Conservation (phyloP, 768 basidiomycete genomes). For the Termitomyces sp. region DNA sequence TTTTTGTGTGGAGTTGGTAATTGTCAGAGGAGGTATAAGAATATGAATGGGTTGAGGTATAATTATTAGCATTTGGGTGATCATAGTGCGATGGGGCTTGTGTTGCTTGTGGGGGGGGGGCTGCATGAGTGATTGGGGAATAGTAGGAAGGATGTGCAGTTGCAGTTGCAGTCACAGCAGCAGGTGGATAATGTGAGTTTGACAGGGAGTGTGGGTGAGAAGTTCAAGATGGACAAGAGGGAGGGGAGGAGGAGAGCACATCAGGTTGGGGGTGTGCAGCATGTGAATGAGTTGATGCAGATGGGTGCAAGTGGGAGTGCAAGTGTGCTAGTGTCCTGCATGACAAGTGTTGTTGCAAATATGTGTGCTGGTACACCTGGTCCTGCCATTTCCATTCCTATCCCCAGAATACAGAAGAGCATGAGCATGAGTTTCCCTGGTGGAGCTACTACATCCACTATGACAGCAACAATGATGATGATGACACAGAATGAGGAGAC, state of each 20-base stretch:
- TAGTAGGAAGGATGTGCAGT: neutral
- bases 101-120: conserved; percentile 74
- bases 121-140: conserved; percentile 40
- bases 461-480: neutral
- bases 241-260: conserved; percentile 11
- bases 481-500: too few relatives aligned
- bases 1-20: conserved; percentile 89
- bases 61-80: conserved; percentile 97
- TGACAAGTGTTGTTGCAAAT: conserved; percentile 21
- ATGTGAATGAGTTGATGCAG: too few relatives aligned
- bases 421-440: neutral
- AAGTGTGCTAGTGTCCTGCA: conserved; percentile 30
- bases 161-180: neutral
- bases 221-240: too few relatives aligned
- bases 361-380: conserved; percentile 27
- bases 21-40: conserved; percentile 88
- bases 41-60: conserved; percentile 96
- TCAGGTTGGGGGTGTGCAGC: neutral
- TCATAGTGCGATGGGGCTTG: conserved; percentile 86
- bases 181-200: conserved; percentile 8
- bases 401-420: neutral
- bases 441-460: too few relatives aligned
- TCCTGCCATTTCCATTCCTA: neutral
- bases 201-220: neutral
- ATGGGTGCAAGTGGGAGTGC: conserved; percentile 13